Conservation (phyloP, 1,284 basidiomycete species). For the Ceratobasidium sp. region DNA sequence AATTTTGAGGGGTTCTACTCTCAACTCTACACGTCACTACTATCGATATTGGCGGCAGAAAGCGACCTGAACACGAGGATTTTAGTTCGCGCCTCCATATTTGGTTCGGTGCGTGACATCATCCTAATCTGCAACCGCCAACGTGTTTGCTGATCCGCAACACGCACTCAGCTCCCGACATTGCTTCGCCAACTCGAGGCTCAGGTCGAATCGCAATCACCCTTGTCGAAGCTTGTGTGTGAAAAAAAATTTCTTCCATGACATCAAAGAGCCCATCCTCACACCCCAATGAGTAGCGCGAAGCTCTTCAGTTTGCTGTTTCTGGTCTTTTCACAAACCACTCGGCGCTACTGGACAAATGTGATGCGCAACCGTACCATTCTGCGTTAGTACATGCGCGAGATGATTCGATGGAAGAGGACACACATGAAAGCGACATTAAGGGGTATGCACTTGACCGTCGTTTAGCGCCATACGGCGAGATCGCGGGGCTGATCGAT, state of each 20-base stretch:
- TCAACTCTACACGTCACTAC: conserved; percentile 24
- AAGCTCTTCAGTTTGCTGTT: conserved; percentile 39
- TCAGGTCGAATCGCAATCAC: conserved; percentile 13
- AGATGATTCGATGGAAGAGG: conserved; percentile 39
- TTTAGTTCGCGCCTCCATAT: conserved; percentile 28
- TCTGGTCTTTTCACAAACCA: conserved; percentile 28
- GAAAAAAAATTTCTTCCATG: conserved; percentile 13
- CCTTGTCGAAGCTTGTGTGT: conserved; percentile 28
- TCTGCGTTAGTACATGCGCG: conserved; percentile 16
- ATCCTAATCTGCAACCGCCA: background rate
- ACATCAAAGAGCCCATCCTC: conserved; percentile 10
- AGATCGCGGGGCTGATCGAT: background rate
- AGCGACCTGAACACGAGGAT: conserved; percentile 33
- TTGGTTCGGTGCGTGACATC: conserved; percentile 35
- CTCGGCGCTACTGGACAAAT: conserved; percentile 40
- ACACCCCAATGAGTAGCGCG: conserved; percentile 25
- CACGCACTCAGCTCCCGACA: conserved; percentile 29
- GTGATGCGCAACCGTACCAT: conserved; percentile 35
- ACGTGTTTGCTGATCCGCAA: conserved; percentile 28
- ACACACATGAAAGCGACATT: conserved; percentile 27
- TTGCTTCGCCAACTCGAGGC: conserved; percentile 37
- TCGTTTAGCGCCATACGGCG: background rate
- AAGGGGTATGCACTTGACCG: conserved; percentile 19
- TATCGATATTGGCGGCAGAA: conserved; percentile 25
- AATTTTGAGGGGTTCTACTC: conserved; percentile 12